Base-by-base conservation (phyloP, 257 asterid genomes). In the Jacaranda mimosifolia region DNA sequence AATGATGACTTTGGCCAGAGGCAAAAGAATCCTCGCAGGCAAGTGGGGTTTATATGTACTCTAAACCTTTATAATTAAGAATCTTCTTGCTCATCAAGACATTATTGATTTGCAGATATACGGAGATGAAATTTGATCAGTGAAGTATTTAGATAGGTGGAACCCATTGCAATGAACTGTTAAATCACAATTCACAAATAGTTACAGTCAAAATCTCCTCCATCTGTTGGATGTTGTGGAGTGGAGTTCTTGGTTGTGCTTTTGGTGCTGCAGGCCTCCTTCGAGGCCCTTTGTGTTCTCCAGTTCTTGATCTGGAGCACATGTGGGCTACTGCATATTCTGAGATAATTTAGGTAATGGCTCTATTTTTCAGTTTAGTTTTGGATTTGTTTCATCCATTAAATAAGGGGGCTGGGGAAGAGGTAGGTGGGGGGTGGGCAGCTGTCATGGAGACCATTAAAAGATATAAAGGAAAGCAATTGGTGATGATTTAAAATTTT, bases 21-120 rank as follows among this genome's bases (percentile, higher is more conserved):
- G 80, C 99, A 89, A 79, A 94, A 92, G 90, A 92, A 89, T 85
- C 93, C 98, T 82, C 96, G 97, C 82, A 89, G 97, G 98, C 79
- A 81, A 73, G 86, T 75, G 77, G 46, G 26, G 40, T 67, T 74
- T 76, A 9, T 72, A 9, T 73, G 46, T 58, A 9, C 8, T 39
- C 26, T 64, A 26, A 42, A 46, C 64, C 3, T 63, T 71, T 48
- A 14, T 17, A 42, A n/a, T 36, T 56, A 38, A 38, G 11, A 59
- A 7, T 39, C 69, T 13, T 13, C 8, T 4, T 70, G 15, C 82
- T 77, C 36, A 72, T 40, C 13, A 8, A n/a, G 48, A 55, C 55
- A n/a, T 46, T 9, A 63, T 81, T 63, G 63, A 46, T 78, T 55
- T 84, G 87, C 94, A 94, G 97, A 91, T 94, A 94, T 81, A 87